Base-by-base conservation (phyloP, 176 grass and related monocot species). In the Carex pumila region DNA sequence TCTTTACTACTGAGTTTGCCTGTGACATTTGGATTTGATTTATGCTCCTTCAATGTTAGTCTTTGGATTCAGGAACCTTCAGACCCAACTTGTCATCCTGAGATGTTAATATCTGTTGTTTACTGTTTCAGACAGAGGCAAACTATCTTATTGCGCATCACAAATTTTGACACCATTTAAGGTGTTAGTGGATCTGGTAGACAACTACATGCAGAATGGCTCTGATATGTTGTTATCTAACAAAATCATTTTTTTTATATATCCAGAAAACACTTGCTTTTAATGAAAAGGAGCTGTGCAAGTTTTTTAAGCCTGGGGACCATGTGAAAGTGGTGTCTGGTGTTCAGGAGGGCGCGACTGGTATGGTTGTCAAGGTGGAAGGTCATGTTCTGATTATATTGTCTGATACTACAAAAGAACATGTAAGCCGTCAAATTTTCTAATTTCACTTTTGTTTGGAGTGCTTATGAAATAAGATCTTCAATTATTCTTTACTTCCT, bases 251-350 rank as follows among this genome's bases (percentile, higher is more conserved):
- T 57, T 0, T 39, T 39, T 39, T 34, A 34, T 34, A 39, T 80
- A 50, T 85, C 41, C 88, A 95, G 93, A 92, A 94, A 92, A 94
- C 97, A 89, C 85, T 99, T 52, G 91, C 91, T 43, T 96, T 94
- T 79, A 96, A 96, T 30, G 97, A 99, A 71, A 95, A 92, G 82
- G 93, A 96, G 79, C 90, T 99, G 18, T 94, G 93, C 85, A 99
- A 99, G 71, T 94, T 90, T 89, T 99, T 99, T 80, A 99, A 96
- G 86, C 88, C 89, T 63, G 97, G 97, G 74, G 93, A 95, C 66
- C 97, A 99, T 92, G 97, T 99, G 31, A 94, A 99, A 90, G 93
- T 99, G 39, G 90, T 99, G 21, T 99, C 93, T 58, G 93, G 97
- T 83, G 89, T 92, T 85, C 90, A 94, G 85, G 97, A 92, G 83